Evolutionary conservation across 2,329 filamentous ascomycete genomes (phyloP).

Genomic region (Beauveria caledonica): DNA sequence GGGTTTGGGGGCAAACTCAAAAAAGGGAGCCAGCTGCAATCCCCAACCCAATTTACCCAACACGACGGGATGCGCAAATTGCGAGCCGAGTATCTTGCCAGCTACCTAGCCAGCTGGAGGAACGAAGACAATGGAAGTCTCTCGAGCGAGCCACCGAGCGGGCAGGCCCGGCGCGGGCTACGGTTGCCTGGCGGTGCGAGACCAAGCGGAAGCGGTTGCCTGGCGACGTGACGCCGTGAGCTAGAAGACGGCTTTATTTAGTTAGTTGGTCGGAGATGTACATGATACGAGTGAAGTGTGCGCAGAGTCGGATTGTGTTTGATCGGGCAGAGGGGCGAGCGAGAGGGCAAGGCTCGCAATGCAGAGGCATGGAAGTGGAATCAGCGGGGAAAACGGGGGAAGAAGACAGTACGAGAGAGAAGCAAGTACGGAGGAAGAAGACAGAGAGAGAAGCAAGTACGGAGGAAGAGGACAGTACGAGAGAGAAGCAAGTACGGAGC

Average conservation of each 20-base stretch:
- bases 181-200: neutral
- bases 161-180: neutral
- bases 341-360: neutral
- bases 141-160: neutral
- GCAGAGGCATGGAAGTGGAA: neutral
- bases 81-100: neutral
- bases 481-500: neutral
- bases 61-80: neutral
- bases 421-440: neutral
- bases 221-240: neutral
- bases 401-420: neutral
- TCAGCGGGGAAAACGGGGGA: neutral
- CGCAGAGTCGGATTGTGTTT: neutral
- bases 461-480: neutral
- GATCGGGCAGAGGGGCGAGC: neutral
- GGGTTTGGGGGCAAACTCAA: slow-evolving; percentile 4
- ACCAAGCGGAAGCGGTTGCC: neutral
- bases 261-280: neutral
- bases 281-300: neutral
- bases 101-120: neutral
- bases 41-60: neutral
- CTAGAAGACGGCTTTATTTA: neutral
- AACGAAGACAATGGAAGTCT: neutral
- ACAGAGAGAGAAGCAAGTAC: no score
- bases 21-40: neutral